Percentiles rank a stretch among this genome's conserved stretches.
These are phyloP conservation scores for Aspergillus pseudoterreus DNA, from an alignment of 2,329 filamentous ascomycete species.

Conservation along the genomic window DNA sequence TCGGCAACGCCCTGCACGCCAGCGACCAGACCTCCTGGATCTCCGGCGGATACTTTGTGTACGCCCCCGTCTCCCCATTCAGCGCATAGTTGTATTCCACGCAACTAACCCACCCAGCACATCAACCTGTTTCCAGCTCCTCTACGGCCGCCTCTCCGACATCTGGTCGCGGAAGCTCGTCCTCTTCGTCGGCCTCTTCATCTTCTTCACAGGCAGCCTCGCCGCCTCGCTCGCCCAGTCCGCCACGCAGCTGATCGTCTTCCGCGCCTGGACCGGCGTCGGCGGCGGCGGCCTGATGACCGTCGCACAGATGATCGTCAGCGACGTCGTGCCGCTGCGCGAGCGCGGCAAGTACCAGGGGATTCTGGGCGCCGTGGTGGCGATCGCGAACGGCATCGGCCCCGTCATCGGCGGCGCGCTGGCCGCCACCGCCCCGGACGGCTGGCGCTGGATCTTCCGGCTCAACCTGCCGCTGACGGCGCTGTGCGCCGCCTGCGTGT, in stretches of 20 bases:
- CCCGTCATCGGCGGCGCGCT: conserved; percentile 54
- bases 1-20: conserved; percentile 50
- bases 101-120: conserved; percentile 62
- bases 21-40: conserved; percentile 54
- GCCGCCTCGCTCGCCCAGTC: conserved; percentile 56
- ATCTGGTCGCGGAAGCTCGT: conserved; percentile 59
- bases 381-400: conserved; percentile 53
- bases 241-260: conserved; percentile 56
- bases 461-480: conserved; percentile 53
- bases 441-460: conserved; percentile 54
- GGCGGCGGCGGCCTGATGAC: conserved; percentile 59
- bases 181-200: conserved; percentile 50
- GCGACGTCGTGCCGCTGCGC: conserved; percentile 57
- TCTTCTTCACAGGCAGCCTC: conserved; percentile 56
- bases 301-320: conserved; percentile 58
- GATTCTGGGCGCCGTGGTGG: conserved; percentile 47
- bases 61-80: conserved; percentile 57
- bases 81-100: conserved; percentile 53
- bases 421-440: conserved; percentile 43
- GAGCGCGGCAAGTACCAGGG: conserved; percentile 62
- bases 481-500: conserved; percentile 44
- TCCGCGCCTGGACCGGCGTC: conserved; percentile 58
- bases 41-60: conserved; percentile 56
- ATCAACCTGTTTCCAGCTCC: conserved; percentile 61
- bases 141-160: conserved; percentile 61